Evolutionary conservation across 177 flowering plant genomes (phyloP).

Genomic region (Tripterygium wilfordii): DNA sequence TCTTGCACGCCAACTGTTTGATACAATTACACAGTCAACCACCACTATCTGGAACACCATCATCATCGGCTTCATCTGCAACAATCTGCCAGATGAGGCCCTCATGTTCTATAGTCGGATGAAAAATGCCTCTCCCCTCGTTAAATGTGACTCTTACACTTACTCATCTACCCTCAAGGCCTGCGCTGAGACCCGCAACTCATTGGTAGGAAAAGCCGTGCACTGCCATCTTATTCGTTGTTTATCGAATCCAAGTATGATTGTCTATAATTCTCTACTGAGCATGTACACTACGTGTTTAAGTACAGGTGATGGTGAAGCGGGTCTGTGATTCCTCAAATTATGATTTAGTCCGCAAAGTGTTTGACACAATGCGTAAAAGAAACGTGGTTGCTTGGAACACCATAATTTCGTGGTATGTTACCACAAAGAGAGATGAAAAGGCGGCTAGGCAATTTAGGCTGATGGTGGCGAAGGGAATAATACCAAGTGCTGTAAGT

Average conservation of each 20-base stretch:
- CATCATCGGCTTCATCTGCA: constrained; percentile 78
- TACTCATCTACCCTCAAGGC: constrained; percentile 84
- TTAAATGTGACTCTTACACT: constrained; percentile 61
- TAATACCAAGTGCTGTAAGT: constrained; percentile 60
- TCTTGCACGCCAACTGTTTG: constrained; percentile 71
- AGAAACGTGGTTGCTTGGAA: constrained; percentile 83
- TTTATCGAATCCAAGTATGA: constrained; percentile 38
- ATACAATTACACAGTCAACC: constrained; percentile 61
- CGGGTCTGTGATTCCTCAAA: constrained; percentile 3
- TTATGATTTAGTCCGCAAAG: constrained; percentile 44
- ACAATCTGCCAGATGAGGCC: constrained; percentile 60
- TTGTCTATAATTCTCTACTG: constrained; percentile 74
- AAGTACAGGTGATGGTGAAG: constrained; percentile 5
- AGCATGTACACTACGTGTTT: constrained; percentile 72
- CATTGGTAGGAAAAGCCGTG: constrained; percentile 60
- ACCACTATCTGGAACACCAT: constrained; percentile 88
- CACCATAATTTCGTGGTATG: constrained; percentile 74
- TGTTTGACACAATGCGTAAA: constrained; percentile 60
- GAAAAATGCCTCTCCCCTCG: constrained; percentile 18
- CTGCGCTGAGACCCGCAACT: constrained; percentile 50
- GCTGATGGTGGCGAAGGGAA: constrained; percentile 53
- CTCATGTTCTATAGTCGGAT: constrained; percentile 53
- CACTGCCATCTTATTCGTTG: constrained; percentile 68
- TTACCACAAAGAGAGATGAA: constrained; percentile 35
- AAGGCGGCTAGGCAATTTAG: constrained; percentile 52